Percentiles rank a stretch among this genome's conserved stretches.
phyloP scores from a whole-genome alignment of 1,139 yeast genomes.

The Candida pseudoviswanathii region DNA sequence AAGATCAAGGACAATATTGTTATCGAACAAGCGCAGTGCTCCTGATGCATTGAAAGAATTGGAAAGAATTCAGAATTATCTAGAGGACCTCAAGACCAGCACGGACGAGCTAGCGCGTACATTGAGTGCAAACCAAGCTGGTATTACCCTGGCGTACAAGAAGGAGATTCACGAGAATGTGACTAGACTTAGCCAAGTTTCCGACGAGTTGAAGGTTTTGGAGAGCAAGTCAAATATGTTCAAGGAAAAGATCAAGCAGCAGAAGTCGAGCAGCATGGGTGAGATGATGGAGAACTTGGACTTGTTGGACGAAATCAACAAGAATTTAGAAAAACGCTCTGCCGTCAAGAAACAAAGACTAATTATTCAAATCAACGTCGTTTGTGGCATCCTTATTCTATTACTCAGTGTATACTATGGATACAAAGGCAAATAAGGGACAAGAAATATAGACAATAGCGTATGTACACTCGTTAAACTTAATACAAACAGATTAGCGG shows the following conservation, averaged over 20 bases:
- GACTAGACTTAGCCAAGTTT: conserved; percentile 30
- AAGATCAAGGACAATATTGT: conserved; percentile 9
- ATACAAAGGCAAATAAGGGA: not conserved
- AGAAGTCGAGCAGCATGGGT: conserved; percentile 28
- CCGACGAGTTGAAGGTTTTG: conserved; percentile 27
- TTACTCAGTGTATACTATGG: conserved; percentile 24
- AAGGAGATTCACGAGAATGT: conserved; percentile 31
- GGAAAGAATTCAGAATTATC: conserved; percentile 11
- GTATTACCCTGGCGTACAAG: conserved; percentile 25
- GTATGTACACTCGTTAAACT: not conserved
- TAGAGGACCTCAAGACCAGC: conserved; percentile 13
- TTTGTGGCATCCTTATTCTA: conserved; percentile 23
- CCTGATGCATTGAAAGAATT: conserved; percentile 13
- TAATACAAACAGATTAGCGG: not conserved
- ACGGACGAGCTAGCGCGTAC: conserved; percentile 13
- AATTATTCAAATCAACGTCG: conserved; percentile 3
- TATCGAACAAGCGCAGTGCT: not conserved
- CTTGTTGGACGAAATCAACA: conserved; percentile 35
- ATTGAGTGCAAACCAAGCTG: conserved; percentile 16
- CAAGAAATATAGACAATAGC: not conserved
- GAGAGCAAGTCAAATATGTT: conserved; percentile 31
- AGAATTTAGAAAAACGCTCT: conserved; percentile 30
- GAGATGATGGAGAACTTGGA: conserved; percentile 36
- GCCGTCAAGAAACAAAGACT: conserved; percentile 21
- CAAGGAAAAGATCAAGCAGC: conserved; percentile 26